Conservation (phyloP, 768 basidiomycete genomes). For the Galerina marginata region DNA sequence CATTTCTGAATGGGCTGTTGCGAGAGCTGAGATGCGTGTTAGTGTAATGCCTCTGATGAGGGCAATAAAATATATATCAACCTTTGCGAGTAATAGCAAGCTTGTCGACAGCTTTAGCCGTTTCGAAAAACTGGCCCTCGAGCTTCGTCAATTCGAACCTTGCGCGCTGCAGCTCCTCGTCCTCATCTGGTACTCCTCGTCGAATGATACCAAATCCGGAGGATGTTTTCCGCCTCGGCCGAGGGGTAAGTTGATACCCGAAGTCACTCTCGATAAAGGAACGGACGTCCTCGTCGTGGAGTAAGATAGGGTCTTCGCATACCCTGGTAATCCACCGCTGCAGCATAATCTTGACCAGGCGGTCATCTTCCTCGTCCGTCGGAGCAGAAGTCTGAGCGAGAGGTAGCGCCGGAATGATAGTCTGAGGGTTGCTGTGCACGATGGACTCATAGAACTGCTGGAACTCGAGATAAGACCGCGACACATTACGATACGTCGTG, state of each 20-base stretch:
- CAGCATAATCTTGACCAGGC: slow-evolving; percentile 92
- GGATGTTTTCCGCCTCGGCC: slow-evolving; percentile 71
- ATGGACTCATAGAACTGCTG: slow-evolving; percentile 92
- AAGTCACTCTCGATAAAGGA: slow-evolving; percentile 98
- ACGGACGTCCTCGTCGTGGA: slow-evolving; percentile 91
- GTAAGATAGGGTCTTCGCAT: slow-evolving; percentile 88
- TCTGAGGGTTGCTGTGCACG: slow-evolving; percentile 91
- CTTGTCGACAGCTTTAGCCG: slow-evolving; percentile 89
- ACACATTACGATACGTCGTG: slow-evolving; percentile 90
- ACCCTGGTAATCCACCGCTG: slow-evolving; percentile 94
- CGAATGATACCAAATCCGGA: slow-evolving; percentile 80
- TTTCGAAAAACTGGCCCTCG: slow-evolving; percentile 91
- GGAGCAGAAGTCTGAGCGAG: slow-evolving; percentile 96
- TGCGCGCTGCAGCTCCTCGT: slow-evolving; percentile 89
- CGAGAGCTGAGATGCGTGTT: slow-evolving; percentile 59
- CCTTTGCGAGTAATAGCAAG: slow-evolving; percentile 82
- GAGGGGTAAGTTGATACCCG: slow-evolving; percentile 88
- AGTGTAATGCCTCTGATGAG: slow-evolving; percentile 4
- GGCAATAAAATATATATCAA: slow-evolving; percentile 37
- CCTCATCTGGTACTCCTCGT: slow-evolving; percentile 89
- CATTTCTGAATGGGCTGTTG: slow-evolving; percentile 82
- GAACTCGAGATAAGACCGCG: slow-evolving; percentile 94
- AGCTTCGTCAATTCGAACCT: slow-evolving; percentile 91
- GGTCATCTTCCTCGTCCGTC: slow-evolving; percentile 97
- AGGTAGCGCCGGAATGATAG: slow-evolving; percentile 94